Percentiles rank a stretch among this genome's conserved stretches.
Conservation (phyloP, 2,329 filamentous ascomycete genomes). For the Exophiala xenobiotica region DNA sequence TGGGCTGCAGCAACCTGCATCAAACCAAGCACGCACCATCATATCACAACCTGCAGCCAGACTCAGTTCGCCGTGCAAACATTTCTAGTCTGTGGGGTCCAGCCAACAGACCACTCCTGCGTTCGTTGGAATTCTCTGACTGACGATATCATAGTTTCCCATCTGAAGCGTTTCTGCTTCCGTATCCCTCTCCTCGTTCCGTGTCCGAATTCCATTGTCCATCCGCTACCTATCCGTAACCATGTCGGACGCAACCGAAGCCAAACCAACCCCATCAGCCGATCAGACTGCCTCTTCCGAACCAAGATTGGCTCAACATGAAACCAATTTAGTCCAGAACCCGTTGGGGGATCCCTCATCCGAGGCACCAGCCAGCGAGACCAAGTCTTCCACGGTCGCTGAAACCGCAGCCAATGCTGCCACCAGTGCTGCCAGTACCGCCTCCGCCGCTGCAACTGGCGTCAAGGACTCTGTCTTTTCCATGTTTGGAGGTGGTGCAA, state of each 20-base stretch:
- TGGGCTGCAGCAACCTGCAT: constrained; percentile 27
- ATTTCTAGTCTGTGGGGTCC: constrained; percentile 12
- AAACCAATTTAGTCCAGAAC: constrained; percentile 28
- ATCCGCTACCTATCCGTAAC: constrained; percentile 10
- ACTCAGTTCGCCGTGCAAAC: constrained; percentile 1
- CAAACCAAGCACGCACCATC: constrained; percentile 43
- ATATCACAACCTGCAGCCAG: constrained; percentile 14
- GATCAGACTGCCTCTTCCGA: constrained; percentile 26
- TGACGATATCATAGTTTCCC: not conserved
- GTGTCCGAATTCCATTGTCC: not conserved
- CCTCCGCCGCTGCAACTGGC: constrained; percentile 29
- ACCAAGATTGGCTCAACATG: constrained; percentile 25
- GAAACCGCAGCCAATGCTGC: constrained; percentile 28
- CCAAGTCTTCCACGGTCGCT: constrained; percentile 23
- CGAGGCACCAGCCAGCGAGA: constrained; percentile 22
- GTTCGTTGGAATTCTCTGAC: not conserved
- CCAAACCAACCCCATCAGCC: constrained; percentile 27
- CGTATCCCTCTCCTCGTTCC: not conserved
- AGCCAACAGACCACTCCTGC: constrained; percentile 20
- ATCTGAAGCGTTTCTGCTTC: not conserved
- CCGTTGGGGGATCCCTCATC: constrained; percentile 21
- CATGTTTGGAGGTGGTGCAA: constrained; percentile 97
- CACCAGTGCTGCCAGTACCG: constrained; percentile 24
- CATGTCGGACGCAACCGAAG: constrained; percentile 26
- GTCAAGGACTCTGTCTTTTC: constrained; percentile 70